Evolutionary conservation across 2,329 filamentous ascomycete species (phyloP).

Genomic region (Monilinia fructicola): DNA sequence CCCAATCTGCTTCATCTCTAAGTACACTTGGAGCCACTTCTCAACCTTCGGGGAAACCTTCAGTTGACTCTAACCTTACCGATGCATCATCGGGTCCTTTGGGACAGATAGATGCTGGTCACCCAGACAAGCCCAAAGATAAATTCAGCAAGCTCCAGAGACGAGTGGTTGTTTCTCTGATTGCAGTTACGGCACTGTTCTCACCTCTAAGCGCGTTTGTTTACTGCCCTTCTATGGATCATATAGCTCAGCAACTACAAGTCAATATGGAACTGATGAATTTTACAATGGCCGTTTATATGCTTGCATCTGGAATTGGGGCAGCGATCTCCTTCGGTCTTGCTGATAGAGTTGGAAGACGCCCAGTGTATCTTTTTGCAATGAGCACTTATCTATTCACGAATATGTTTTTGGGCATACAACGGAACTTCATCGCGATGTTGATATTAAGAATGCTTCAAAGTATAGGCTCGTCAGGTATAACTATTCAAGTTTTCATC

Average conservation of each 20-base stretch:
- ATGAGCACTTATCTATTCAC: background rate
- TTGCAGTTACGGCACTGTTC: no score
- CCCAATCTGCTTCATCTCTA: background rate
- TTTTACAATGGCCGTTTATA: conserved; percentile 17
- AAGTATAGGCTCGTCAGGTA: background rate
- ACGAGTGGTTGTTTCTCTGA: background rate
- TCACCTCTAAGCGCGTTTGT: background rate
- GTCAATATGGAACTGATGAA: conserved; percentile 18
- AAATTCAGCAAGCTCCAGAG: background rate
- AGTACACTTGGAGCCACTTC: background rate
- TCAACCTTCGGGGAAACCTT: background rate
- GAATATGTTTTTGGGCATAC: background rate
- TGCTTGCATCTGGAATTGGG: conserved; percentile 51
- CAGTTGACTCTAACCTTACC: background rate
- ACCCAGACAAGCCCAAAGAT: background rate
- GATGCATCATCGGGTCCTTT: background rate
- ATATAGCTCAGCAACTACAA: background rate
- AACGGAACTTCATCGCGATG: background rate
- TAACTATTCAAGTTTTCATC: background rate
- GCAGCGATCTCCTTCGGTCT: conserved; percentile 53
- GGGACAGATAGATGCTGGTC: background rate
- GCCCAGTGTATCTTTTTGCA: background rate
- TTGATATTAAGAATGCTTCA: conserved; percentile 18
- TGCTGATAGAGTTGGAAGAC: conserved; percentile 52
- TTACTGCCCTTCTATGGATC: background rate